phyloP scores from a whole-genome alignment of 345 rosid genomes.

The Citropsis articulata region DNA sequence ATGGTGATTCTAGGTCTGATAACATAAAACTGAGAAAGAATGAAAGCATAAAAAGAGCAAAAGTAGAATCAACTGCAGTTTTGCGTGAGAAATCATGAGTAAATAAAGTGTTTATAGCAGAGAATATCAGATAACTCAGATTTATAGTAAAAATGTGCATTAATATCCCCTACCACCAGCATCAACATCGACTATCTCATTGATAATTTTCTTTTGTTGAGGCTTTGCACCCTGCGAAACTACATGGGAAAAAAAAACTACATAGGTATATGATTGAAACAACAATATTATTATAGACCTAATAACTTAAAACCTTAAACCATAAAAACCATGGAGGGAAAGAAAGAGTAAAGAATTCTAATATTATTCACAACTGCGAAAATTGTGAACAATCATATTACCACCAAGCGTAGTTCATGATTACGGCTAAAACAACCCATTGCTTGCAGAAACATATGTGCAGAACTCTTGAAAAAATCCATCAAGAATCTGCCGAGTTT shows the following conservation, averaged over 20 bases:
- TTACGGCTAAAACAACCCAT: neutral
- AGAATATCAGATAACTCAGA: neutral
- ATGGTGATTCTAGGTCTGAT: neutral
- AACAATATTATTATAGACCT: neutral
- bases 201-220: conserved; percentile 6
- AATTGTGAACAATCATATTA: neutral
- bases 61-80: neutral
- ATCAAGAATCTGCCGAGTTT: neutral
- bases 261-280: neutral
- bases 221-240: conserved; percentile 19
- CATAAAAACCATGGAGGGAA: neutral
- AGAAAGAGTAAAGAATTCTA: neutral
- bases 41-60: neutral
- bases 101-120: conserved; percentile 9
- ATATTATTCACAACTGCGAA: neutral
- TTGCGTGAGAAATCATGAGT: neutral
- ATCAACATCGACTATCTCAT: conserved; percentile 20
- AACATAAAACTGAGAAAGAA: neutral
- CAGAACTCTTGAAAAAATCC: neutral
- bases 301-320: neutral
- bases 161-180: neutral
- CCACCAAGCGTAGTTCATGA: neutral
- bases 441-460: neutral
- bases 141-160: neutral
- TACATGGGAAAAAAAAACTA: conserved; percentile 1